A percentile compares a stretch with the other conserved stretches of the same genome.
These are phyloP conservation scores for Xylariaceae sp. DNA, from an alignment of 2,329 filamentous ascomycete species.

Conservation along the genomic window DNA sequence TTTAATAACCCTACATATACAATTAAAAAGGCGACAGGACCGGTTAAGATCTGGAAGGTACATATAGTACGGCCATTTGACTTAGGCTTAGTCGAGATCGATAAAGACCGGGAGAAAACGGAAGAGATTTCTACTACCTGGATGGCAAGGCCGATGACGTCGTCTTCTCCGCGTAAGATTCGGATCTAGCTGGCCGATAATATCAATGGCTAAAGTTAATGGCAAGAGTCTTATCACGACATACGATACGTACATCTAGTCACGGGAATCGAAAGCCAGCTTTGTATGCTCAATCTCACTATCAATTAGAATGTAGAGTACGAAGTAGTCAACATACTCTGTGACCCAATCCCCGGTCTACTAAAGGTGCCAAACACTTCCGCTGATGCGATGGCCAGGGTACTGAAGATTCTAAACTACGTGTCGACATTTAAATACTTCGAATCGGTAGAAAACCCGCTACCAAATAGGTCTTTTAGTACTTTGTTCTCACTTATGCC, in stretches of 20 bases:
- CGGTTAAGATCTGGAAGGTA: background rate
- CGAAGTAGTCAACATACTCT: background rate
- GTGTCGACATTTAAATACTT: constrained; percentile 4
- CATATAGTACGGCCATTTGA: constrained; percentile 1
- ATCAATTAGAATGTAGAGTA: background rate
- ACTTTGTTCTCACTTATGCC: background rate
- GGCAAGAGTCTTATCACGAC: background rate
- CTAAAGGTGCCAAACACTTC: background rate
- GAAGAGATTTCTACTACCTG: constrained; percentile 1
- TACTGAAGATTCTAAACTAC: background rate
- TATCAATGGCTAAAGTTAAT: background rate
- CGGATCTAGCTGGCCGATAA: background rate
- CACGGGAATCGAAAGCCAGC: background rate
- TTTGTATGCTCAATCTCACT: background rate
- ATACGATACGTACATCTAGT: background rate
- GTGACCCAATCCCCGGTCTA: background rate
- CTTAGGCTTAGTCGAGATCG: background rate
- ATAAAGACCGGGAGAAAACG: background rate
- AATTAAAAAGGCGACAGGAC: background rate
- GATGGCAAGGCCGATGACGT: constrained; percentile 1
- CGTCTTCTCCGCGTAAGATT: background rate
- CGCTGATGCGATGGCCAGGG: background rate
- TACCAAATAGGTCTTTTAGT: background rate
- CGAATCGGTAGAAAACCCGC: constrained; percentile 1
- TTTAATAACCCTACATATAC: background rate